Evolutionary conservation across 805 yeast genomes (phyloP), one percentile per base, ranked within the genome.

Genomic region (Saturnispora dispora): DNA sequence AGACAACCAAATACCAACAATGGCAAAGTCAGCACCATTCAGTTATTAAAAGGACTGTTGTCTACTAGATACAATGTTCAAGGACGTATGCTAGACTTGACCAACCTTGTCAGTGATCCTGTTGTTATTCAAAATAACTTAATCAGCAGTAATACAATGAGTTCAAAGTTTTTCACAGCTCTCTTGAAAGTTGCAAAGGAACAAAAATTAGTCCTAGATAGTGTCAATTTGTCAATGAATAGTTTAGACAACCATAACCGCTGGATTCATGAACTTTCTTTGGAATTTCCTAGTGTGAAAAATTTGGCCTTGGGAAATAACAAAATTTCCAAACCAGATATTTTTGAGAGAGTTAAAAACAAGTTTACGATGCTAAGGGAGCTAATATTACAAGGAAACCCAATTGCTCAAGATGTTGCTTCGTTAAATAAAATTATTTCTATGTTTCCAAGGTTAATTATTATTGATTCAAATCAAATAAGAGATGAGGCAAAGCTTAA

Each of bases 111-210:
- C 52, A 74, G 74, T 39, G 98, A 82, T 63, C 83, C 77, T 30
- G 71, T 68, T 10, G 71, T 91, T 40, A 69, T 66, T 11, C 68
- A 74, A 18, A 75, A 75, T 54, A 95, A 96, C 0, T 71, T 88
- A 48, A 81, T 89, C 55, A 51, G 65, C 3, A 58, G 57, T 23
- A 47, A 63, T 1, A 54, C 52, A 13, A 76, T 78, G 15, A 69
- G 81, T 4, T 76, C 90, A 13, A 93, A 91, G 66, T 83, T 89
- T 76, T 88, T 91, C 65, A 85, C 88, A 10, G 98, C 98, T 0
- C 69, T 93, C 57, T 79, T 91, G 85, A 86, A 84, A 63, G 67
- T 91, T 8, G 96, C 96, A 1, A 68, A 71, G 3, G 78, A 78
- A 49, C 67, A 67, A 32, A 58, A 59, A 3, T 33, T 64, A n/a